Evolutionary conservation across 2,329 filamentous ascomycete genomes (phyloP).

Genomic region (Xylaria sp.): DNA sequence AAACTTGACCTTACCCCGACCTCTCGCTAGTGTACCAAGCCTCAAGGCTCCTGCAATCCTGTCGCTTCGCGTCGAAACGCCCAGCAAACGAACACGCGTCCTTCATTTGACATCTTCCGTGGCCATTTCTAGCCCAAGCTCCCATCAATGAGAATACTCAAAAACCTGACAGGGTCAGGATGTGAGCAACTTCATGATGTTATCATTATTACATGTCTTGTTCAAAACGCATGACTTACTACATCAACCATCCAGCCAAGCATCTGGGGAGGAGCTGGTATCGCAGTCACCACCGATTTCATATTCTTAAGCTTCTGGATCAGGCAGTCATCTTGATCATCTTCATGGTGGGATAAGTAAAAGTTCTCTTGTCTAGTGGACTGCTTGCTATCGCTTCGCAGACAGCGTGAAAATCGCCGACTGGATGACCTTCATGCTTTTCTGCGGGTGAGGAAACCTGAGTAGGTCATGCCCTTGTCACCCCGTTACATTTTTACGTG

Average conservation of each 20-base stretch:
- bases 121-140: conserved; percentile 8
- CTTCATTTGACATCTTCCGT: conserved; percentile 8
- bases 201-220: conserved; percentile 15
- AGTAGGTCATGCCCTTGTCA: conserved; percentile 7
- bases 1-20: conserved; percentile 2
- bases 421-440: conserved; percentile 23
- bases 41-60: conserved; percentile 21
- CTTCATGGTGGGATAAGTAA: conserved; percentile 23
- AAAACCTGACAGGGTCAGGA: conserved; percentile 16
- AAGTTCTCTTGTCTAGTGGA: conserved; percentile 2
- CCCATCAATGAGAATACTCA: conserved; percentile 17
- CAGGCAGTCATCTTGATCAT: conserved; percentile 29
- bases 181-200: conserved; percentile 18
- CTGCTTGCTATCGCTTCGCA: conserved; percentile 17
- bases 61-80: conserved; percentile 17
- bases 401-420: conserved; percentile 11
- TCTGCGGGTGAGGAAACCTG: conserved; percentile 7
- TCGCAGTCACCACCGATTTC: conserved; percentile 3
- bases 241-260: conserved; percentile 33
- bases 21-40: conserved; percentile 5
- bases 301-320: conserved; percentile 17
- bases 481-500: conserved; percentile 11
- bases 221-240: conserved; percentile 34
- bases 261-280: conserved; percentile 19
- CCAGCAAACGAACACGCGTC: conserved; percentile 25